A percentile compares a stretch with the other conserved stretches of the same genome.
These are phyloP conservation scores for Haberlea rhodopensis DNA, from an alignment of 257 asterid genomes.

Conservation along the genomic window DNA sequence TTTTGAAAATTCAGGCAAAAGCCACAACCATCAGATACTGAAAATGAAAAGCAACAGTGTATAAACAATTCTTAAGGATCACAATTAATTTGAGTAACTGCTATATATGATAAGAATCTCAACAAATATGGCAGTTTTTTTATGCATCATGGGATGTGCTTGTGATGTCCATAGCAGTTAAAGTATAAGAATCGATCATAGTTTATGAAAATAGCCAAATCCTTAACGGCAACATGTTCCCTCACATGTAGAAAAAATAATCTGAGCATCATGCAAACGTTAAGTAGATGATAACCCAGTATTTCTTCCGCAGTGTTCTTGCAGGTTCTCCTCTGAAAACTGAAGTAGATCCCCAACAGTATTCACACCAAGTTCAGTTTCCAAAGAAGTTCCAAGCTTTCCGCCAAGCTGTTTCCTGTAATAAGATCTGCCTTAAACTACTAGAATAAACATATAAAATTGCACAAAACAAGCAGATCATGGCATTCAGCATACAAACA, in stretches of 20 bases:
- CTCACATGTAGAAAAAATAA: constrained; percentile 13
- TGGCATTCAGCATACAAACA: constrained; percentile 5
- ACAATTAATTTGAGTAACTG: neutral
- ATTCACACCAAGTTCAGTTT: constrained; percentile 66
- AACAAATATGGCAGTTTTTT: neutral
- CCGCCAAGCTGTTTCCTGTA: constrained; percentile 99
- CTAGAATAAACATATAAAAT: constrained; percentile 5
- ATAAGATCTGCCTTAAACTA: constrained; percentile 19
- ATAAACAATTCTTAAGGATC: constrained; percentile 16
- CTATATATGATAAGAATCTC: neutral
- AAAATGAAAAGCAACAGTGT: constrained; percentile 3
- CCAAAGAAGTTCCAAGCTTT: constrained; percentile 88
- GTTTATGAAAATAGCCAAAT: constrained; percentile 6
- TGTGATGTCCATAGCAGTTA: constrained; percentile 14
- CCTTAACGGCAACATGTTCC: constrained; percentile 2
- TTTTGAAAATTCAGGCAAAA: constrained; percentile 11
- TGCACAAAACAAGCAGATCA: constrained; percentile 12
- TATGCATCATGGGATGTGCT: constrained; percentile 2
- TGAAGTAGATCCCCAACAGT: constrained; percentile 89
- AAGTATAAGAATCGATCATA: constrained; percentile 16
- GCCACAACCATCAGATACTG: constrained; percentile 3
- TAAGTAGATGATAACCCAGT: constrained; percentile 68
- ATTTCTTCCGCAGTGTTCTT: constrained; percentile 76
- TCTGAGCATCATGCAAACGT: constrained; percentile 11
- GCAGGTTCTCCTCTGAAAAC: constrained; percentile 83